Evolutionary conservation across 768 basidiomycete species (phyloP), one percentile per base, ranked within the genome.

Genomic region (Pisolithus orientalis): DNA sequence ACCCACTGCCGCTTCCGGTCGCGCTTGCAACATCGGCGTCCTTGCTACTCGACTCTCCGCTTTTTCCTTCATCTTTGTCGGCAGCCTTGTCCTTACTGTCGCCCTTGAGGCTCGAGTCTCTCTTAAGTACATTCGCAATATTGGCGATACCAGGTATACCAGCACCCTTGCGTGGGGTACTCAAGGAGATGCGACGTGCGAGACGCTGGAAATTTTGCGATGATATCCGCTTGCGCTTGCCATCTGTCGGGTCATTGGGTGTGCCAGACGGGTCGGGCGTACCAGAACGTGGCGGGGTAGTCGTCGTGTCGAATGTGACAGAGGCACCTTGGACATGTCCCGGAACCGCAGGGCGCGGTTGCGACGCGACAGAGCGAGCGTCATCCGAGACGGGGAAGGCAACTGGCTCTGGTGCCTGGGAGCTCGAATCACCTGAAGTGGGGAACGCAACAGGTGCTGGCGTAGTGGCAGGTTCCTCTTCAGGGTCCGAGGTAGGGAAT

Each of bases 181-280:
- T 28, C 74, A 87, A 66, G 9, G 88, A 90, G 51, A 92, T 84
- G 55, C 81, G 75, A 54, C 87, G 74, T 14, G 88, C 90, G 37
- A 92, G 63, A 16, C 87, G 79, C 65, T 90, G 87, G 75, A 93
- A 88, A 61, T 91, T 91, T 65, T 93, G 90, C 27, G 87, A 86
- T 8, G 87, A 84, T 53, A 87, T 89, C 17, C 87, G 80, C 63
- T 85, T 88, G 55, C 88, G 76, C 72, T 89, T 90, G 32, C 80
- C 80, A 60, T 88, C 88, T 6, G 44, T 29, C n/a, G 78, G 64
- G 3, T 86, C 87, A 55, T 84, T 80, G 9, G 85, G 83, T 13
- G 87, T 82, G 4, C 62, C 54, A 24, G 80, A 76, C 57, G 77
- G 78, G 60, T 90, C 86, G 5, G 89, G 87, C 6, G 88, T 86